A percentile compares a stretch with the other conserved stretches of the same genome.
Evolutionary conservation across 108 stramenopile genomes (phyloP).

Genomic region (Cyclotella sp.): DNA sequence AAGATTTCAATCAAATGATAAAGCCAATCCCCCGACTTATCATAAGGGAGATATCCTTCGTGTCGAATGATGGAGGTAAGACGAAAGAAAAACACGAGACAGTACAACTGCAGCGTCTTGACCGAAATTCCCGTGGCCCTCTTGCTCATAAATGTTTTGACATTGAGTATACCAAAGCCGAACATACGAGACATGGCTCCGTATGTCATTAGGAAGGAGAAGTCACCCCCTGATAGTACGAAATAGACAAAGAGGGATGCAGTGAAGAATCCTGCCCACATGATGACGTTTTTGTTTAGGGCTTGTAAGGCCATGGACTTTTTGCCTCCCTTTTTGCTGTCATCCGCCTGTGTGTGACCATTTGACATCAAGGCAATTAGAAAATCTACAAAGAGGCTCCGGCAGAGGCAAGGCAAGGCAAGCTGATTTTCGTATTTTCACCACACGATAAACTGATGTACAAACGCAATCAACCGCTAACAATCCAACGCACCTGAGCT

Average conservation of each 20-base stretch:
- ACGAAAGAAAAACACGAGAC: slow-evolving; percentile 91
- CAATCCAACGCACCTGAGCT: slow-evolving; percentile 29
- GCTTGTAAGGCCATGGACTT: slow-evolving; percentile 86
- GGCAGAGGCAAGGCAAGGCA: no score
- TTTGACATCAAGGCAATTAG: neutral
- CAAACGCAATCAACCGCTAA: neutral
- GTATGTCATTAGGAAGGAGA: slow-evolving; percentile 98
- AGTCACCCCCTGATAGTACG: slow-evolving; percentile 93
- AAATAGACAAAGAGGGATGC: slow-evolving; percentile 92
- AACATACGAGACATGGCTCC: slow-evolving; percentile 97
- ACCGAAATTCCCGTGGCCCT: slow-evolving; percentile 90
- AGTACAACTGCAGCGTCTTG: slow-evolving; percentile 96
- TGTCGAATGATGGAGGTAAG: slow-evolving; percentile 96
- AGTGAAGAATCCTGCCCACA: slow-evolving; percentile 95
- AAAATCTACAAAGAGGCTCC: no score
- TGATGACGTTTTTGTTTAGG: slow-evolving; percentile 86
- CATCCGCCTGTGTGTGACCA: slow-evolving; percentile 45
- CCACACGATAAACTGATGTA: neutral
- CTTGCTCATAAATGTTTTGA: slow-evolving; percentile 86
- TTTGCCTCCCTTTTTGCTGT: slow-evolving; percentile 65
- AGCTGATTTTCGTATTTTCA: no score
- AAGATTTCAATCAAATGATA: slow-evolving; percentile 95
- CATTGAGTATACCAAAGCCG: slow-evolving; percentile 94
- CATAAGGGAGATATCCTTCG: slow-evolving; percentile 99
- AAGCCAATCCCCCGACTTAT: slow-evolving; percentile 98